Evolutionary conservation across 2,329 filamentous ascomycete genomes (phyloP).

Genomic region (Arthroderma uncinatum): DNA sequence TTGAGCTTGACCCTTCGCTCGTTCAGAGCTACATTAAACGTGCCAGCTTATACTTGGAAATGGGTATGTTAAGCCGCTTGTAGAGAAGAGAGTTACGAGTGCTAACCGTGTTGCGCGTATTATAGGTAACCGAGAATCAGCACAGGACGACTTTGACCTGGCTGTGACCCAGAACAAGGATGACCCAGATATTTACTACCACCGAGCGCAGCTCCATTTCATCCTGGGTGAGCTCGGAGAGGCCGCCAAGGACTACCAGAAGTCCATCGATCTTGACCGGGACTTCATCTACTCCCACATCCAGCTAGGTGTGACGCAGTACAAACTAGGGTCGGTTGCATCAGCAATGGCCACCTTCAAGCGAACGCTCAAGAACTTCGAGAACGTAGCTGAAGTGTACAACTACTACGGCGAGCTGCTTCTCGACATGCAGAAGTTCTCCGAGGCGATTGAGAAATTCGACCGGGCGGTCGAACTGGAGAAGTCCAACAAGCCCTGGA

Average conservation of each 20-base stretch:
- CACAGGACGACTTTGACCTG: constrained; percentile 74
- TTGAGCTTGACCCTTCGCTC: constrained; percentile 75
- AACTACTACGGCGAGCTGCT: constrained; percentile 98
- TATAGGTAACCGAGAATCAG: constrained; percentile 69
- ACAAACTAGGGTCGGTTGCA: constrained; percentile 97
- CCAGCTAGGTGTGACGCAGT: constrained; percentile 96
- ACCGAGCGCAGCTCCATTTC: constrained; percentile 95
- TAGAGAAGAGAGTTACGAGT: background rate
- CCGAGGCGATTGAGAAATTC: constrained; percentile 94
- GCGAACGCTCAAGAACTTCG: constrained; percentile 95
- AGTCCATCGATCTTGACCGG: constrained; percentile 91
- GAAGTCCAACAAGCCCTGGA: constrained; percentile 82
- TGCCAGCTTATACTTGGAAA: constrained; percentile 92
- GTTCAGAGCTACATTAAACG: constrained; percentile 98
- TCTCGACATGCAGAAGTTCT: constrained; percentile 89
- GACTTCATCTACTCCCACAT: constrained; percentile 99
- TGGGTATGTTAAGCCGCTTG: constrained; percentile 47
- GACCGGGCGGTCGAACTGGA: constrained; percentile 98
- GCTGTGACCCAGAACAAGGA: constrained; percentile 74
- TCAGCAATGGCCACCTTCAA: constrained; percentile 98
- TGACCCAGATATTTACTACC: constrained; percentile 97
- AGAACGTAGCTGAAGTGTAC: constrained; percentile 92
- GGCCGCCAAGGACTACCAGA: constrained; percentile 97
- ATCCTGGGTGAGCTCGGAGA: constrained; percentile 89
- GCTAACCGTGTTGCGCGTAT: constrained; percentile 14